Evolutionary conservation across 148 eudicot genomes (phyloP).

Genomic region (Nepenthes mirabilis): DNA sequence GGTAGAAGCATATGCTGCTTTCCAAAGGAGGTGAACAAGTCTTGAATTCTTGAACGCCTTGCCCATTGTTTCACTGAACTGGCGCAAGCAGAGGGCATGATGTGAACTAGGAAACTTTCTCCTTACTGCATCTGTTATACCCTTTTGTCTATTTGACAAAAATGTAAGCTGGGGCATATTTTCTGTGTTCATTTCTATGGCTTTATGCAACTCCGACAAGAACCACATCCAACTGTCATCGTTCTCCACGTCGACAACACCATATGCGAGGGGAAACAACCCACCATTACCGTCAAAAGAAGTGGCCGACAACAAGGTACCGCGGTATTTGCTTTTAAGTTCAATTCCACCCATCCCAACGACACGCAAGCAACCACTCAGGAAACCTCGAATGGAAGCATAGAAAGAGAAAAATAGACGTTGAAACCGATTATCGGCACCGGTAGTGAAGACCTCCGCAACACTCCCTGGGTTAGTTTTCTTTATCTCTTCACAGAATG

Average conservation of each 20-base stretch:
- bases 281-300: slow-evolving; percentile 52
- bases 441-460: slow-evolving; percentile 38
- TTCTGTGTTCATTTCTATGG: slow-evolving; percentile 35
- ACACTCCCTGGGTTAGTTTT: slow-evolving; percentile 40
- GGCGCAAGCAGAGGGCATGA: slow-evolving; percentile 42
- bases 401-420: slow-evolving; percentile 45
- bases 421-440: slow-evolving; percentile 40
- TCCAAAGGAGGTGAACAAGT: slow-evolving; percentile 40
- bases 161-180: slow-evolving; percentile 37
- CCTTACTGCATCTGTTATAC: slow-evolving; percentile 26
- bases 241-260: slow-evolving; percentile 41
- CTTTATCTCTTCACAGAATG: slow-evolving; percentile 43
- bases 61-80: slow-evolving; percentile 38
- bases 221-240: slow-evolving; percentile 70
- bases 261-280: slow-evolving; percentile 54
- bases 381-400: slow-evolving; percentile 45
- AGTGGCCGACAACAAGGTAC: slow-evolving; percentile 49
- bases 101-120: slow-evolving; percentile 30
- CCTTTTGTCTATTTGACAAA: slow-evolving; percentile 35
- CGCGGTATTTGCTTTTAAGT: slow-evolving; percentile 49
- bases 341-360: slow-evolving; percentile 41
- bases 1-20: slow-evolving; percentile 44
- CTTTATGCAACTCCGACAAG: slow-evolving; percentile 36
- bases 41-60: slow-evolving; percentile 47
- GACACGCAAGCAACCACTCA: slow-evolving; percentile 50